Evolutionary conservation across 2,329 filamentous ascomycete species (phyloP).

Genomic region (Ilyonectria destructans): DNA sequence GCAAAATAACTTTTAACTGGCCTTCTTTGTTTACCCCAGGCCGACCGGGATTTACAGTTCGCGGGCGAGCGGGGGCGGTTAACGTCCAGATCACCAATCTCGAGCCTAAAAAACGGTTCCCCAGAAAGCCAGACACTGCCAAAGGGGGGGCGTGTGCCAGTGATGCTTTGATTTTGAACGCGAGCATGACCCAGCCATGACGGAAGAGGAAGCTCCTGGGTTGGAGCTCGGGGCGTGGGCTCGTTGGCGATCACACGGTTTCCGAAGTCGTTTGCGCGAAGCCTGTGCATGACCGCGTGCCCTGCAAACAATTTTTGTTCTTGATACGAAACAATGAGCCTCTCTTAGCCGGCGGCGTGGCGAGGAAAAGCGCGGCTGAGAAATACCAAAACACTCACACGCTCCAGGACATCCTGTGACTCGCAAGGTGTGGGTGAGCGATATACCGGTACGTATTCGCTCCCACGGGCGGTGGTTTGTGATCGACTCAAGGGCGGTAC

Average conservation of each 20-base stretch:
- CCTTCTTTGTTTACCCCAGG: conserved; percentile 21
- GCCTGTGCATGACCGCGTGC: conserved; percentile 15
- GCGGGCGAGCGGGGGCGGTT: conserved; percentile 27
- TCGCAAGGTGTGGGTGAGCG: conserved; percentile 4
- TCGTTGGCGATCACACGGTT: conserved; percentile 20
- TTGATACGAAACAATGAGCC: neutral
- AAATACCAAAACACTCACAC: conserved; percentile 17
- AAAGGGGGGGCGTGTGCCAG: conserved; percentile 21
- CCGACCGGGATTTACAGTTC: conserved; percentile 23
- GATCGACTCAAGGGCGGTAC: conserved; percentile 17
- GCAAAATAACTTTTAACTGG: conserved; percentile 1
- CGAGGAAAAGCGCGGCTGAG: neutral
- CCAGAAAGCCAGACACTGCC: conserved; percentile 12
- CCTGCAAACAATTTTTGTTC: conserved; percentile 3
- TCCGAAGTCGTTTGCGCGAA: neutral
- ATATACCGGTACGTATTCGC: neutral
- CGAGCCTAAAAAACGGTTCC: conserved; percentile 31
- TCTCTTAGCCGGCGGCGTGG: conserved; percentile 24
- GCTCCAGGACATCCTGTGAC: conserved; percentile 4
- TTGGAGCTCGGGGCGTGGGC: conserved; percentile 15
- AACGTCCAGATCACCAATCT: conserved; percentile 22
- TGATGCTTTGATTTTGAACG: neutral
- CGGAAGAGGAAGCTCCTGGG: conserved; percentile 6
- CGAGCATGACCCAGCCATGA: conserved; percentile 18
- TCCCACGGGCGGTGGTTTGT: neutral